Evolutionary conservation across 495 filamentous ascomycete genomes (phyloP).

Genomic region (Baudoinia panamericana): DNA sequence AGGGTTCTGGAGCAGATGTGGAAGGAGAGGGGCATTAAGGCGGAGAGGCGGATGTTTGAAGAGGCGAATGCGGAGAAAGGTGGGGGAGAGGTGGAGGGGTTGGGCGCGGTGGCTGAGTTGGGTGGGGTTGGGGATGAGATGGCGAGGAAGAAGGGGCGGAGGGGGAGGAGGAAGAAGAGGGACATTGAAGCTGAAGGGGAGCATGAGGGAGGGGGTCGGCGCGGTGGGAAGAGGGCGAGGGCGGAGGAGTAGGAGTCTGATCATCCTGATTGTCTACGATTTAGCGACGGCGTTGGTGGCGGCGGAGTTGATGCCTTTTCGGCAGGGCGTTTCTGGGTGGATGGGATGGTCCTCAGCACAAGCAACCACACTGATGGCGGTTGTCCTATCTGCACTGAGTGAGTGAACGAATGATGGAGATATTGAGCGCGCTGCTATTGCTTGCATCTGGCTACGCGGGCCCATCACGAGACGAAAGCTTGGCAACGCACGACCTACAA

Average conservation of each 20-base stretch:
- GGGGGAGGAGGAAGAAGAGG: constrained; percentile 8
- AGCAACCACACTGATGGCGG: no score
- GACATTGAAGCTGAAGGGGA: no score
- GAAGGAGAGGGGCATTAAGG: constrained; percentile 66
- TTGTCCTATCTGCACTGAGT: no score
- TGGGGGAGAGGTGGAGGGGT: constrained; percentile 31
- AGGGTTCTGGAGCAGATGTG: constrained; percentile 77
- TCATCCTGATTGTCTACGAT: background rate
- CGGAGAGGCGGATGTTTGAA: constrained; percentile 59
- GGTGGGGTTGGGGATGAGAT: constrained; percentile 10
- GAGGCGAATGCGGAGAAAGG: constrained; percentile 31
- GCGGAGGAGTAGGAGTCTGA: constrained; percentile 9
- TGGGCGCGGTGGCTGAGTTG: constrained; percentile 19
- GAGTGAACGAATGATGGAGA: no score
- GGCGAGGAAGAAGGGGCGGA: constrained; percentile 18
- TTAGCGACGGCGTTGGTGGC: constrained; percentile 3
- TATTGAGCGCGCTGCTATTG: no score
- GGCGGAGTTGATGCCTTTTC: background rate
- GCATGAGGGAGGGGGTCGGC: constrained; percentile 8
- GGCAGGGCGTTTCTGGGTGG: no score
- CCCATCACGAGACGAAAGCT: no score
- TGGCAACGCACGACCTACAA: no score
- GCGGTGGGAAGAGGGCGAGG: constrained; percentile 13
- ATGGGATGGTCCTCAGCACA: no score
- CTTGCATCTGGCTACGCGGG: no score